Evolutionary conservation across 306 rosid species (phyloP).

Genomic region (Acacia crassicarpa): DNA sequence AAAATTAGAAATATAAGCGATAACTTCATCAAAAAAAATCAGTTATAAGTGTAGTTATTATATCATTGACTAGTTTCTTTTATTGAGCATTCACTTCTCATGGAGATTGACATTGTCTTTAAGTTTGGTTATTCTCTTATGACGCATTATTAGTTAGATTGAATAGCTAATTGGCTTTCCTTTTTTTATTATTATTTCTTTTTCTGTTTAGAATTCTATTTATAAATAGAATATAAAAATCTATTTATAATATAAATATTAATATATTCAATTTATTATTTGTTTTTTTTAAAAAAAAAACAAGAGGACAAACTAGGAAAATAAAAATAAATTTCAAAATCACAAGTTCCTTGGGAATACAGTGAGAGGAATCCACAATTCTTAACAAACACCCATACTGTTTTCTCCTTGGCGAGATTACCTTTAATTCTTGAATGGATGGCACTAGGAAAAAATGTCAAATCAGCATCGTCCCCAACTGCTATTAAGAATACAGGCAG

Average conservation of each 20-base stretch:
- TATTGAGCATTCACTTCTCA: background rate
- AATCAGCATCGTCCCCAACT: constrained; percentile 73
- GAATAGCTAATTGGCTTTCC: too few species aligned
- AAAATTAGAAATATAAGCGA: too few species aligned
- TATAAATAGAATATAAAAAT: too few species aligned
- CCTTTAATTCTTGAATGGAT: constrained; percentile 81
- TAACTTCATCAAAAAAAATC: background rate
- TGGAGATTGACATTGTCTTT: background rate
- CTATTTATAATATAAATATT: too few species aligned
- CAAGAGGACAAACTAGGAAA: background rate
- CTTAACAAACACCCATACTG: background rate
- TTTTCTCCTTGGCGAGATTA: constrained; percentile 19
- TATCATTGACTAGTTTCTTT: background rate
- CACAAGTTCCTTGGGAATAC: background rate
- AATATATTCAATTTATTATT: too few species aligned
- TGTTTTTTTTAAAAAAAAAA: too few species aligned
- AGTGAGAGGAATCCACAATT: background rate
- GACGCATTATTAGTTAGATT: background rate
- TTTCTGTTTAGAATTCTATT: too few species aligned
- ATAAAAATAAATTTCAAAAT: background rate
- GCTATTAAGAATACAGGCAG: constrained; percentile 83
- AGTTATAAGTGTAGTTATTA: background rate
- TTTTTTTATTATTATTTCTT: too few species aligned
- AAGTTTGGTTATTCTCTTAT: background rate
- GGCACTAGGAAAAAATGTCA: constrained; percentile 71